phyloP scores from a whole-genome alignment of 345 rosid species.

The Citrus trifoliata region DNA sequence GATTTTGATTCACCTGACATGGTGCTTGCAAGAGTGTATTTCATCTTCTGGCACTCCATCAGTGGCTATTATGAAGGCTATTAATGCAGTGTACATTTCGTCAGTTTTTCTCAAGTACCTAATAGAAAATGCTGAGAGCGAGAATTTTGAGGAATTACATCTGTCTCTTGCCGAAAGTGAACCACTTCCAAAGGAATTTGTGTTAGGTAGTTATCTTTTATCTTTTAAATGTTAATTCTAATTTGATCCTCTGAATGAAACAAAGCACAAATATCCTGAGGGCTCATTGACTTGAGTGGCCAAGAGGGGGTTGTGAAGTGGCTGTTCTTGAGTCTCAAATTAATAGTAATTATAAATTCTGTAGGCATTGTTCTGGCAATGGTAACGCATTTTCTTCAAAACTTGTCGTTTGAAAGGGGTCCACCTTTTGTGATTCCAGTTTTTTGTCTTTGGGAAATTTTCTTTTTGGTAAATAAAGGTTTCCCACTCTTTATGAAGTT shows the following conservation, averaged over 20 bases:
- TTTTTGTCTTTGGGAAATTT: not conserved
- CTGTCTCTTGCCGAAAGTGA: conserved; percentile 70
- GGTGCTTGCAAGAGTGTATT: conserved; percentile 78
- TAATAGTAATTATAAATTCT: not conserved
- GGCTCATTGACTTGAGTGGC: not conserved
- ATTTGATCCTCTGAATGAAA: not conserved
- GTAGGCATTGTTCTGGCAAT: not conserved
- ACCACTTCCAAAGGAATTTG: conserved; percentile 49
- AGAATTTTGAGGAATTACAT: conserved; percentile 47
- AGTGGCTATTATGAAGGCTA: conserved; percentile 49
- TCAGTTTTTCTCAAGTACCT: conserved; percentile 78
- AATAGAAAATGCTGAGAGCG: conserved; percentile 61
- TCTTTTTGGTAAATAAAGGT: not conserved
- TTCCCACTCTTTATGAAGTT: not conserved
- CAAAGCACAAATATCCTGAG: not conserved
- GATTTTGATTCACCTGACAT: conserved; percentile 72
- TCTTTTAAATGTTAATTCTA: not conserved
- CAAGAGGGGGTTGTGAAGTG: not conserved
- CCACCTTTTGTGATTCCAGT: too few species aligned
- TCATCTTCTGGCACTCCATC: conserved; percentile 44
- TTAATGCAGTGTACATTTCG: conserved; percentile 73
- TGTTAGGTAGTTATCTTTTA: conserved; percentile 41
- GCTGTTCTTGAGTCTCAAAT: not conserved
- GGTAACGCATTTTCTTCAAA: not conserved
- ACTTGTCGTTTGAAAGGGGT: not conserved